Base-by-base conservation (phyloP, 2,329 filamentous ascomycete genomes). In the Colletotrichum australisinense region DNA sequence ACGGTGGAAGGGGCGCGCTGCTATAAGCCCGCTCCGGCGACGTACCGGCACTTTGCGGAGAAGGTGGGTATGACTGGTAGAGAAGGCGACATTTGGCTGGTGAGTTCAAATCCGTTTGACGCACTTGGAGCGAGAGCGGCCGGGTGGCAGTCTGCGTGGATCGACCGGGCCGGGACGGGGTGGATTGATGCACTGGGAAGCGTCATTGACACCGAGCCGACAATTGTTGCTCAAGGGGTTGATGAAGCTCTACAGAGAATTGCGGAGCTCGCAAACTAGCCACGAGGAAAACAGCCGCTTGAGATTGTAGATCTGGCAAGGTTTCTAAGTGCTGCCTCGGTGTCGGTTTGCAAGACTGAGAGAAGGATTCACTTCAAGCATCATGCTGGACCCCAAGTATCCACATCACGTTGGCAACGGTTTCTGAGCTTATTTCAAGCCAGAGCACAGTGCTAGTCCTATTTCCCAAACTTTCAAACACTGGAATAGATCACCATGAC, bases 81-180 rank as follows among this genome's bases (percentile, higher is more conserved):
- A 22, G 83, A 86, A 75, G 82, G 79, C 1, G 83, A 88, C 30
- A 85, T 94, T 16, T 94, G 93, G 92, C 81, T 95, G 8, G 87
- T 95, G 6, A 93, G 88, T 76, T 89, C 90, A 1, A 95, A 95
- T 78, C 91, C 93, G 2, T 95, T 95, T 79, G 93, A 95, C 79
- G 84, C 93, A 19, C 87, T 91, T 0, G 93, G 93, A 0, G 91
- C 93, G 1, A 86, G 86, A 73, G 85, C 85, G 1, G 85, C 87
- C 5, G 93, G 93, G 0, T 83, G 94, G 82, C 86, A 88, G 76
- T 88, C 90, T 28, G 90, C 87, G 14, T 95, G 92, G 90, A 88
- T 95, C 6, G 92, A 94, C 82, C 84, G 93, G 30, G 81, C 79
- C 16, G 88, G 88, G 0, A 85, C 81, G 9, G 92, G 92, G 3